Base-by-base conservation (phyloP, 2,329 filamentous ascomycete species). In the Aspergillus candidus region DNA sequence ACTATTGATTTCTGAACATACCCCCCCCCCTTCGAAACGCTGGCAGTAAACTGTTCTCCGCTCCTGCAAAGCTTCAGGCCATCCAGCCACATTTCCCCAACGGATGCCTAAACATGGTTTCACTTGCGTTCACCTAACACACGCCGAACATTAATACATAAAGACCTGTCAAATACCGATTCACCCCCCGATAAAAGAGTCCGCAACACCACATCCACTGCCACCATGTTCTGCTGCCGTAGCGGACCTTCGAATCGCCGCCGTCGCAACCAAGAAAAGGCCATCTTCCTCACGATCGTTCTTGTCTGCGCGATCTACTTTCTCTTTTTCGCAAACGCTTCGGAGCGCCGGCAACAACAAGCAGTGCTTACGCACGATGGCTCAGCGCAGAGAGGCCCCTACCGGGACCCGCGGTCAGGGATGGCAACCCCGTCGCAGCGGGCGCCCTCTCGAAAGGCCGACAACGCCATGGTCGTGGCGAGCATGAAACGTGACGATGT, bases 401-500 rank as follows among this genome's bases (percentile, higher is more conserved):
- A 47, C 33, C 44, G 42, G 22, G 48, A 53, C 35, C 41, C 46
- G 34, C 50, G 47, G 14, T 53, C 51, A 29, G 51, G 46, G 17
- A 46, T 48, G 32, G 43, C 54, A 18, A 47, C 54, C 4, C 48
- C 56, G 22, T 47, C 54, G 32, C 41, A 44, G 8, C 49, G 53
- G 31, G 30, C 40, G 11, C 17, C 44, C 33, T 30, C 35, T 48
- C 43, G 41, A 41, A 53, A 48, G 39, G 35, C 54, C 36, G 51
- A 49, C 5, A 64, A 61, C 48, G 58, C 59, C 37, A 55, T 70
- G 56, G 55, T 71, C 18, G 61, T 70, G 34, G 68, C 68, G 4
- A 68, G 65, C 49, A 63, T 67, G 58, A 61, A 59, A 43, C 50
- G 38, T 2, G 68, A 70, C 37, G 59, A 71, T 51, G 66, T 62